These are phyloP conservation scores for Botrytis medusae DNA, from an alignment of 2,329 filamentous ascomycete species.

Conservation along the genomic window DNA sequence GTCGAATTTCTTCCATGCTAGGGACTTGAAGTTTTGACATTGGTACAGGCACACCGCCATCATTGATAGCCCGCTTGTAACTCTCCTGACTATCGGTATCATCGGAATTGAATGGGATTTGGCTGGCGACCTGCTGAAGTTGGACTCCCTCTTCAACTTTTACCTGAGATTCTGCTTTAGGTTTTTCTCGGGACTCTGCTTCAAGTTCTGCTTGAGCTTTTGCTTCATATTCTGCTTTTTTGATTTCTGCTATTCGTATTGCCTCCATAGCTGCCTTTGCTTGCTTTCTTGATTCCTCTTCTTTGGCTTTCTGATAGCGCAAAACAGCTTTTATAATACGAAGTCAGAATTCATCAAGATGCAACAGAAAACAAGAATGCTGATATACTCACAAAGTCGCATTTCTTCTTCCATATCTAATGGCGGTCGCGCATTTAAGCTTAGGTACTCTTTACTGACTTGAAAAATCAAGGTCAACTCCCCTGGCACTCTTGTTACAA, in stretches of 20 bases:
- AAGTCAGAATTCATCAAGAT: too few relatives aligned
- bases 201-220: background rate
- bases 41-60: background rate
- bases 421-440: background rate
- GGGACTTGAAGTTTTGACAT: background rate
- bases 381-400: constrained; percentile 8
- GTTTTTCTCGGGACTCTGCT: background rate
- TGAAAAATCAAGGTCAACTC: background rate
- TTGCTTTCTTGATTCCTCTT: background rate
- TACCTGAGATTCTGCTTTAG: background rate
- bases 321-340: background rate
- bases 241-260: accelerated
- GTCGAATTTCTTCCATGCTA: background rate
- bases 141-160: background rate
- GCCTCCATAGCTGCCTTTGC: background rate
- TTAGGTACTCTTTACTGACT: background rate
- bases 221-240: background rate
- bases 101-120: background rate
- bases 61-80: background rate
- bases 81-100: background rate
- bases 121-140: background rate
- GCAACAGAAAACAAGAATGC: accelerated
- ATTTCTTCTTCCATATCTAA: constrained; percentile 3
- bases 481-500: background rate
- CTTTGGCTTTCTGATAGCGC: background rate